Conservation (phyloP, 148 eudicot species). For the Cornus florida region DNA sequence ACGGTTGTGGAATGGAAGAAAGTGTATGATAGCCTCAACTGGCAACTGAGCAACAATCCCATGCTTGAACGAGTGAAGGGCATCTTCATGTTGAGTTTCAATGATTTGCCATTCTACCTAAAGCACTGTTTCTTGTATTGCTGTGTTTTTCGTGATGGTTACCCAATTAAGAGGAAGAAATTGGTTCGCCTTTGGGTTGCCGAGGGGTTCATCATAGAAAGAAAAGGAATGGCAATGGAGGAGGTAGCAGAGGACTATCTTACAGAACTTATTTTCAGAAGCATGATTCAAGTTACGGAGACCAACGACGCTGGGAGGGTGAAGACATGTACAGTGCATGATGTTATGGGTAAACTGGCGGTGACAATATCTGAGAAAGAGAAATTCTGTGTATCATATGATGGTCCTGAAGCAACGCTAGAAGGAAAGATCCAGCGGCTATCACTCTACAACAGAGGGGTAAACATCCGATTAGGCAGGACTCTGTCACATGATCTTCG, state of each 20-base stretch:
- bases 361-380: conserved; percentile 29
- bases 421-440: conserved; percentile 20
- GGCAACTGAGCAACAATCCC: conserved; percentile 37
- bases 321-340: conserved; percentile 34
- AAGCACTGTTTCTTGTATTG: conserved; percentile 41
- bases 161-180: conserved; percentile 29
- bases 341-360: conserved; percentile 38
- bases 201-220: conserved; percentile 36
- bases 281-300: conserved; percentile 36
- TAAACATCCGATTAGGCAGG: conserved; percentile 19
- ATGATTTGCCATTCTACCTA: conserved; percentile 33
- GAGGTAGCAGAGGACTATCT: conserved; percentile 41
- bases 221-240: conserved; percentile 32
- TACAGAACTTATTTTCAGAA: conserved; percentile 32
- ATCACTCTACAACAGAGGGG: conserved; percentile 22
- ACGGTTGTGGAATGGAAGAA: conserved; percentile 29
- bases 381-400: conserved; percentile 24
- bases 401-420: conserved; percentile 18
- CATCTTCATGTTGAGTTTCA: conserved; percentile 33
- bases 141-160: conserved; percentile 32
- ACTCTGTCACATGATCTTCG: conserved; percentile 22
- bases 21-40: conserved; percentile 35
- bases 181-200: conserved; percentile 41
- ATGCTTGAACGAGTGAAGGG: conserved; percentile 34
- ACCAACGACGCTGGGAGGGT: conserved; percentile 26